These are phyloP conservation scores for Fusarium nanum DNA, from an alignment of 2,329 filamentous ascomycete species.

Conservation along the genomic window DNA sequence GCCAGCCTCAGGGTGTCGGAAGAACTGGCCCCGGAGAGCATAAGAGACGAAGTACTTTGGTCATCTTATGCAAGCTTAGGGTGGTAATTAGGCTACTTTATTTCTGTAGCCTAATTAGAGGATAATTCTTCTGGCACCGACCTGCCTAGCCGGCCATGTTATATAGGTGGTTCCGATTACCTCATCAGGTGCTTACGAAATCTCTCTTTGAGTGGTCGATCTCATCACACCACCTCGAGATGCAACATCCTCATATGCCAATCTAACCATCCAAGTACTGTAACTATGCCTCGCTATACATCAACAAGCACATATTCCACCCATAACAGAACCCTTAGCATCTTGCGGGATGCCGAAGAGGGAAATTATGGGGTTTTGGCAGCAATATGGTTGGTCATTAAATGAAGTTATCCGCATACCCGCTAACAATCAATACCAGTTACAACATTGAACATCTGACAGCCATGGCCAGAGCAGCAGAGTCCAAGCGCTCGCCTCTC, in stretches of 20 bases:
- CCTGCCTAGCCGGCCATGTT: not conserved
- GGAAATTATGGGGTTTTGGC: constrained; percentile 24
- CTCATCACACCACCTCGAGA: not conserved
- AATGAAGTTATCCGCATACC: fast-evolving
- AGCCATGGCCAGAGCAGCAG: constrained; percentile 24
- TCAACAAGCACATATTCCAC: not conserved
- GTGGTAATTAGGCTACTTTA: too few species aligned
- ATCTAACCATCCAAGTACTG: not conserved
- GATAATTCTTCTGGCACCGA: too few species aligned
- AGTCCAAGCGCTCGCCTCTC: constrained; percentile 20
- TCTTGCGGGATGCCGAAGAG: constrained; percentile 9
- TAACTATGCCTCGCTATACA: not conserved
- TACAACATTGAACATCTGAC: constrained; percentile 39
- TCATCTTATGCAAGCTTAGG: too few species aligned
- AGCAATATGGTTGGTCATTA: constrained; percentile 24
- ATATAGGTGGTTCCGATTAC: not conserved
- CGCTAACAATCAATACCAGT: not conserved
- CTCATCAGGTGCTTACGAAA: not conserved
- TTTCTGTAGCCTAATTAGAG: too few species aligned
- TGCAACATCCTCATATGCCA: not conserved
- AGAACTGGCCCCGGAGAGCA: too few species aligned
- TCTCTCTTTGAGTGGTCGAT: not conserved
- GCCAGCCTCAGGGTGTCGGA: too few species aligned
- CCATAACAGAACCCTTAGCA: constrained; percentile 5
- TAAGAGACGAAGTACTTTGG: too few species aligned